Evolutionary conservation across 1,284 basidiomycete genomes (phyloP), one percentile per base, ranked within the genome.

Genomic region (Ceratobasidium sp.): DNA sequence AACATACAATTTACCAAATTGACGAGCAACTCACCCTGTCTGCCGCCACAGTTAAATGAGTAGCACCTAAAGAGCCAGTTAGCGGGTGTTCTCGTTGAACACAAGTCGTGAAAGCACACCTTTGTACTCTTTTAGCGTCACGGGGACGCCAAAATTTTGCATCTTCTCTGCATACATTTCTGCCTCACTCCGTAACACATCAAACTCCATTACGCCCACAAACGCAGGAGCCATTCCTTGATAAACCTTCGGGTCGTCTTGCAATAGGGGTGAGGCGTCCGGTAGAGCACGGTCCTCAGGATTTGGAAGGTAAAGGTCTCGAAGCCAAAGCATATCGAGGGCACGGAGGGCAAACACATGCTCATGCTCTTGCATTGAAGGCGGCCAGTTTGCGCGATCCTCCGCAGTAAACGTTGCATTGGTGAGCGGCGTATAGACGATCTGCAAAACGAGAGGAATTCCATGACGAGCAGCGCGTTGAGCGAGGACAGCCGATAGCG

Each of bases 271-370:
- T 0, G 91, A 92, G 31, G 87, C 89, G 77, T 91, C 89, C 88
- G 91, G 92, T 65, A 90, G 89, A 0, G 84, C 83, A 84, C 88
- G 86, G 77, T 92, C 90, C 47, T 83, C 85, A 67, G 85, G 79
- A 79, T 91, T 88, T 0, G 92, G 91, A 1, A 91, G 86, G 81
- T 93, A 93, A 78, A 90, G 89, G 68, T 86, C 82, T 39, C 88
- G 85, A 86, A 91, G 93, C 92, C 92, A 94, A 49, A 89, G 80
- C 92, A 93, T 93, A 63, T 89, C 89, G 7, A 80, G 88, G 0
- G 89, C 89, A 4, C 85, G 84, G 35, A 94, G 86, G 85, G 90
- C 89, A 0, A 89, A 87, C 0, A 90, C 88, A 71, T 90, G 82
- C 26, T 85, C 83, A 80, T 91, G 90, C 78, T 88, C 87, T 20